Base-by-base conservation (phyloP, 371 early-diverging fungal species). In the Apophysomyces elegans region DNA sequence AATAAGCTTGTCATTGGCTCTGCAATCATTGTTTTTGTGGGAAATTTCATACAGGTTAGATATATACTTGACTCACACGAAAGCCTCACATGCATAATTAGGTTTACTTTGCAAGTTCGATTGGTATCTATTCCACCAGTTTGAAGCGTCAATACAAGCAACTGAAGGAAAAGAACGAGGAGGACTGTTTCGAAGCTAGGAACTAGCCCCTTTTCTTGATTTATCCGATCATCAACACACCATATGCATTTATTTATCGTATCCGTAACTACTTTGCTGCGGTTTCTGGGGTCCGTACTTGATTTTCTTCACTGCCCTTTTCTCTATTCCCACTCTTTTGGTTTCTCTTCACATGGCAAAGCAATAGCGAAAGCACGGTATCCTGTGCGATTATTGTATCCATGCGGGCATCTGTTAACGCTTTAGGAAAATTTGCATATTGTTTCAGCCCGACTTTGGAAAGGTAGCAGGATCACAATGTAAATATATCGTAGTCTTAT, bases 11-110 rank as follows among this genome's bases (percentile, higher is more conserved):
- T 78, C 2, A 76, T 76, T 56, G 75, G 43, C 26, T 61, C 73
- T 41, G 81, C 76, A 13, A 64, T 78, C 5, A 47, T 38, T 47
- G 68, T 73, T 4, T 74, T 76, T 56, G 59, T 74, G 36, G 74
- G 64, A 39, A 76, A 79, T 18, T 62, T 74, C 26, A 35, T 79
- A 8, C 79, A 79, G 74, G 79, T 78, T 76, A 68, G 37, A 43
- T 32, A 56, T 43, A 37, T 2, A 2, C 16, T 4, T 11, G 18
- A 50, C 36, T 38, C 16, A 9, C 18, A 7, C 0, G 37, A 32
- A 18, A 37, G 63, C 37, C 18, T 56, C 2, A 38, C 37, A 7
- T 26, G 54, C 41, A 57, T 32, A 36, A 6, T 57, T 35, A 65
- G 65, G n/a, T 66, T 13, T 66, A 60, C 50, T 61, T 66, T 60